These are phyloP conservation scores for Osmozyma mogii DNA, from an alignment of 805 yeast genomes.

Conservation along the genomic window DNA sequence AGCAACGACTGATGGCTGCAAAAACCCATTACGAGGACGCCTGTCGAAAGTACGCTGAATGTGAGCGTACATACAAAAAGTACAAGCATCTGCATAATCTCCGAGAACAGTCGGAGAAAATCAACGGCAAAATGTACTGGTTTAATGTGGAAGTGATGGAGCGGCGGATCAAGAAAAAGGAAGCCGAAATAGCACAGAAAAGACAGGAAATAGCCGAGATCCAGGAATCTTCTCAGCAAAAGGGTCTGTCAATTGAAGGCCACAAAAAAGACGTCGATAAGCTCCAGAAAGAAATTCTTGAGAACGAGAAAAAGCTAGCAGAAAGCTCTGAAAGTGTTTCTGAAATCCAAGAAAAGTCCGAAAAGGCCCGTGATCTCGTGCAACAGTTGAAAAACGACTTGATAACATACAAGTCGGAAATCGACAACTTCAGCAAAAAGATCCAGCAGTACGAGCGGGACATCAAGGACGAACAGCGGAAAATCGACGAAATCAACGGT, in stretches of 20 bases:
- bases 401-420: constrained; percentile 13
- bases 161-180: constrained; percentile 14
- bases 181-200: constrained; percentile 14
- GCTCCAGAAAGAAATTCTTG: not conserved
- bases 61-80: constrained; percentile 22
- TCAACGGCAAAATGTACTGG: constrained; percentile 38
- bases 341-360: constrained; percentile 4
- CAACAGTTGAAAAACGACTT: constrained; percentile 8
- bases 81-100: constrained; percentile 27
- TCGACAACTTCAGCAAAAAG: constrained; percentile 9
- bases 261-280: too few species aligned
- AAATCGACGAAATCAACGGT: constrained; percentile 35
- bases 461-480: constrained; percentile 26
- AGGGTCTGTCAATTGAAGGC: not conserved
- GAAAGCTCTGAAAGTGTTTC: constrained; percentile 1
- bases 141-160: constrained; percentile 29
- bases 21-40: constrained; percentile 18
- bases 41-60: constrained; percentile 20
- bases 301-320: constrained; percentile 1
- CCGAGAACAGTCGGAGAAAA: constrained; percentile 22
- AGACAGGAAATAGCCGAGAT: not conserved
- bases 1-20: constrained; percentile 20
- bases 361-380: constrained; percentile 6
- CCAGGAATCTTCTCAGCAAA: not conserved
- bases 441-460: constrained; percentile 12